These are phyloP conservation scores for Pyronema omphalodes DNA, from an alignment of 495 filamentous ascomycete genomes.

Conservation along the genomic window DNA sequence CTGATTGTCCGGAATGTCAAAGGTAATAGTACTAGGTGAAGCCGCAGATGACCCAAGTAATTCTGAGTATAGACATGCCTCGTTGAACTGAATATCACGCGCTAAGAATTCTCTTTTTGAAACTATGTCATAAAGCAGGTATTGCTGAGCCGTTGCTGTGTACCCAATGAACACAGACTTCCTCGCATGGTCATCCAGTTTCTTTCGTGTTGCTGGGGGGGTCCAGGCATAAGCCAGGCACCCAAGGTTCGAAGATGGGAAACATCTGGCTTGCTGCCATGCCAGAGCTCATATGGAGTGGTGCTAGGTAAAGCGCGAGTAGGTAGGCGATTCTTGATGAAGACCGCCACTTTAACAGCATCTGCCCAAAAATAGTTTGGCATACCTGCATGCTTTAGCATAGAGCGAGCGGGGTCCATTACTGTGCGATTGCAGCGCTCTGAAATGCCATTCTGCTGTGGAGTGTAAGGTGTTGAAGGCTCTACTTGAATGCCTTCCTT, in stretches of 20 bases:
- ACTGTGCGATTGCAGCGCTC: slow-evolving; percentile 1
- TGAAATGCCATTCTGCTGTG: slow-evolving; percentile 1
- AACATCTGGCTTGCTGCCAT: not conserved
- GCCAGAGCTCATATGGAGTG: not conserved
- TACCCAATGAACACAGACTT: not conserved
- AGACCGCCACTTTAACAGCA: not conserved
- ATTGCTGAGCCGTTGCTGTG: too few species aligned
- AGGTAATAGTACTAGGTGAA: too few species aligned
- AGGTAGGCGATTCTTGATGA: slow-evolving; percentile 2
- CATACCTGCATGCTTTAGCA: slow-evolving; percentile 3
- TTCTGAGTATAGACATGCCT: too few species aligned
- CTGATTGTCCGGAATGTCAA: too few species aligned
- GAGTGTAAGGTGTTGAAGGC: not conserved
- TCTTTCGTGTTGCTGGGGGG: not conserved
- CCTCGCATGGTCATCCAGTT: not conserved
- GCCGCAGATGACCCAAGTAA: too few species aligned
- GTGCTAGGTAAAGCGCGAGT: not conserved
- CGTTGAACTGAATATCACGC: too few species aligned
- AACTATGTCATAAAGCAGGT: too few species aligned
- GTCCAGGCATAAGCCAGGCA: not conserved
- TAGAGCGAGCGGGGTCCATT: not conserved
- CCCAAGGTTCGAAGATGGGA: not conserved
- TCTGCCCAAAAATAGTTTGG: not conserved
- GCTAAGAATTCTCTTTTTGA: too few species aligned
- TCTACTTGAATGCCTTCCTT: not conserved